A percentile compares a stretch with the other conserved stretches of the same genome.
These are phyloP conservation scores for Lipomyces sp. DNA, from an alignment of 805 yeast genomes.

Conservation along the genomic window DNA sequence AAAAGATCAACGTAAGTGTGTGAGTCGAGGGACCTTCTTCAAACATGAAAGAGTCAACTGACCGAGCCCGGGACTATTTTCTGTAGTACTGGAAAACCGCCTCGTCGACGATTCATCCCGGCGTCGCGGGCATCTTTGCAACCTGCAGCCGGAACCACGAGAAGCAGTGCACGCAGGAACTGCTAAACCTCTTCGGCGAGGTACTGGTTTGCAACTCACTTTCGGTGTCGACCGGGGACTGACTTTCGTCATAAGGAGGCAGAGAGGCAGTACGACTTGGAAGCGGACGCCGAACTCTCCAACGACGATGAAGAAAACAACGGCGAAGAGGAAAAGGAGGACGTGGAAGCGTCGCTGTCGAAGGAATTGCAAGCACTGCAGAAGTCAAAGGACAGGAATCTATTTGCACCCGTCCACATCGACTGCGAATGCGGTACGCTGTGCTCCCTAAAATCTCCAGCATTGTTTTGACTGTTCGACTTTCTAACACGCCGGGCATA, in stretches of 20 bases:
- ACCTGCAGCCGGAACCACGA: slow-evolving; percentile 85
- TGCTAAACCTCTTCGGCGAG: slow-evolving; percentile 57
- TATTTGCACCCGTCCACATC: slow-evolving; percentile 58
- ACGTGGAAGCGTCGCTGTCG: slow-evolving; percentile 27
- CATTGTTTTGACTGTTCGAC: not conserved
- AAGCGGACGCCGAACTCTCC: slow-evolving; percentile 41
- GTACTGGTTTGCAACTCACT: slow-evolving; percentile 23
- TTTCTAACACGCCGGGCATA: not conserved
- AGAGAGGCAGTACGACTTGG: slow-evolving; percentile 25
- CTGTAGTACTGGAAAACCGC: slow-evolving; percentile 22
- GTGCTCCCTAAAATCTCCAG: no score
- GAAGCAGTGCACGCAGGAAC: slow-evolving; percentile 69
- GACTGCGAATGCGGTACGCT: slow-evolving; percentile 82
- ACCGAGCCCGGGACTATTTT: no score
- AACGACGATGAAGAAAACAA: slow-evolving; percentile 30
- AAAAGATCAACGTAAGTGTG: slow-evolving; percentile 10
- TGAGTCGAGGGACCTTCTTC: no score
- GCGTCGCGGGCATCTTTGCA: slow-evolving; percentile 82
- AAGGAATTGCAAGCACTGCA: slow-evolving; percentile 50
- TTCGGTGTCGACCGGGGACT: no score
- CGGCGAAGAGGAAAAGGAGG: slow-evolving; percentile 30
- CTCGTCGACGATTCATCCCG: slow-evolving; percentile 34
- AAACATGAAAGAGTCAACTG: no score
- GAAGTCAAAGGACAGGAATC: slow-evolving; percentile 37
- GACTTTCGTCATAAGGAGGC: slow-evolving; percentile 19